These are phyloP conservation scores for Chlorella sp. DNA, from an alignment of 139 green algal genomes.

Conservation along the genomic window DNA sequence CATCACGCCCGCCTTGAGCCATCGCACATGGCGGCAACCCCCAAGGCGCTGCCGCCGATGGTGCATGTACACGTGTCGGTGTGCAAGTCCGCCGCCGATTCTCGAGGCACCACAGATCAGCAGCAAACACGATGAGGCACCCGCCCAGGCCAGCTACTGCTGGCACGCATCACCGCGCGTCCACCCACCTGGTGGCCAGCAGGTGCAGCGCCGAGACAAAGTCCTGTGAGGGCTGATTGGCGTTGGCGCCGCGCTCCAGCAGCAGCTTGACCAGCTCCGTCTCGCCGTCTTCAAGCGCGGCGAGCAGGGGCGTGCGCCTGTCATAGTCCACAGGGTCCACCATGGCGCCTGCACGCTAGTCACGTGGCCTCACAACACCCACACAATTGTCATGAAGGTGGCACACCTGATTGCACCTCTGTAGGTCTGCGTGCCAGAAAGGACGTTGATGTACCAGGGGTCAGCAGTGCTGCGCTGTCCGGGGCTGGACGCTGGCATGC, in stretches of 20 bases:
- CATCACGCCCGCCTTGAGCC: too few relatives aligned
- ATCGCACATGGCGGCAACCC: neutral
- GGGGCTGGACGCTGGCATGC: too few relatives aligned
- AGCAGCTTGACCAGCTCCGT: neutral
- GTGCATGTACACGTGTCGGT: too few relatives aligned
- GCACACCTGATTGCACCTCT: neutral
- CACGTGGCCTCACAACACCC: too few relatives aligned
- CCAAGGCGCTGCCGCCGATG: neutral
- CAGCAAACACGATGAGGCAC: too few relatives aligned
- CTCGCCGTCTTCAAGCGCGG: neutral
- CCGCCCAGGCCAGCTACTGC: too few relatives aligned
- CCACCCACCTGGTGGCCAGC: neutral
- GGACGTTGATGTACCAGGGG: neutral
- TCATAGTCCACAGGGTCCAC: neutral
- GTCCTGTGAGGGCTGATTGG: constrained; percentile 43
- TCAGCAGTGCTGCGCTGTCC: neutral
- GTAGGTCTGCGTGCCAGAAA: neutral
- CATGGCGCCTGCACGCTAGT: neutral
- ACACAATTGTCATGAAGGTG: too few relatives aligned
- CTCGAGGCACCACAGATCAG: too few relatives aligned
- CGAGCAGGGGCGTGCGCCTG: neutral
- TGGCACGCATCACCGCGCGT: too few relatives aligned
- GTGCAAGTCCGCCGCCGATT: too few relatives aligned
- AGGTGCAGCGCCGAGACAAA: constrained; percentile 24
- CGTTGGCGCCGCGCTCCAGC: constrained; percentile 22